Base-by-base conservation (phyloP, 139 green algal species). In the Chlorokybus atmophyticus region DNA sequence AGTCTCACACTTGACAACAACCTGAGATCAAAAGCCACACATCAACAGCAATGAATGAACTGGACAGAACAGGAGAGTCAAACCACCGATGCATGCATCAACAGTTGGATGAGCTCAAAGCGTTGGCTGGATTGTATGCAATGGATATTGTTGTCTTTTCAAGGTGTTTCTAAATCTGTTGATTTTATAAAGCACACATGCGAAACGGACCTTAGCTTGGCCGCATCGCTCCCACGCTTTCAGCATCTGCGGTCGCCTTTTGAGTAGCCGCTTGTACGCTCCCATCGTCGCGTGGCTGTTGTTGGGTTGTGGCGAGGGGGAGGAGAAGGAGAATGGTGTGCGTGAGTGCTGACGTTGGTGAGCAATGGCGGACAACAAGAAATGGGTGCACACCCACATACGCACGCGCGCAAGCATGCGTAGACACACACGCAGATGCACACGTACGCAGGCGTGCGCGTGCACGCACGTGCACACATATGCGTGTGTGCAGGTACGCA, bases 161-260 rank as follows among this genome's bases (percentile, higher is more conserved):
- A n/a, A n/a, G n/a, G n/a, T n/a, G n/a, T n/a, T n/a, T n/a, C n/a
- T n/a, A n/a, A n/a, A n/a, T n/a, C n/a, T n/a, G n/a, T n/a, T n/a
- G n/a, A n/a, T n/a, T n/a, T n/a, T n/a, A n/a, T n/a, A n/a, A n/a
- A n/a, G n/a, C n/a, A n/a, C n/a, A n/a, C n/a, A n/a, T n/a, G n/a
- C n/a, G n/a, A n/a, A n/a, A n/a, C n/a, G n/a, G 19, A 75, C 67
- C 55, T 75, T 75, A 3, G 61, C 48, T 23, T 73, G 63, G 27
- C 50, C 67, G n/a, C 27, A 31, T 7, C 65, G 28, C 38, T 68
- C 62, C 59, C 62, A 71, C 55, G 50, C 60, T 50, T 25, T 27
- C 26, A 65, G 4, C 3, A 14, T 4, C 31, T n/a, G 17, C 6
- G 57, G 44, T 5, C 7, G 26, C 4, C 35, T 49, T 29, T 25